Evolutionary conservation across 495 filamentous ascomycete species (phyloP).

Genomic region (Talaromyces nanjingensis): DNA sequence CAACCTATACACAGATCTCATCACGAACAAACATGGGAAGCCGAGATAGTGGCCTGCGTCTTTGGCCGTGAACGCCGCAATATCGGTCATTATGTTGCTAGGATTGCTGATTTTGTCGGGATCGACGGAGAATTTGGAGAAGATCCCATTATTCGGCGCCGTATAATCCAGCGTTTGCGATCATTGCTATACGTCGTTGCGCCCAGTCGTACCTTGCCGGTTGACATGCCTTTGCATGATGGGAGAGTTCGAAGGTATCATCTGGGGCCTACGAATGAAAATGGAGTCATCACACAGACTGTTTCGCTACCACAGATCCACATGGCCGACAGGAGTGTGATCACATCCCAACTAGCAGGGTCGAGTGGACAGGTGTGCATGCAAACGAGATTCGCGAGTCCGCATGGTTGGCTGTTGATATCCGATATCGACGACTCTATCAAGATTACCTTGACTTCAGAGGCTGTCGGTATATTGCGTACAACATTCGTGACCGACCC

Average conservation of each 20-base stretch:
- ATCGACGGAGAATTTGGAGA: conserved; percentile 54
- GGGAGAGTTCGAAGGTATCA: conserved; percentile 35
- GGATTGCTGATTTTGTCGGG: conserved; percentile 64
- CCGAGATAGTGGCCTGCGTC: conserved; percentile 72
- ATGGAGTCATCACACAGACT: conserved; percentile 62
- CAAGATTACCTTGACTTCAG: conserved; percentile 78
- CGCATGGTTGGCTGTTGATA: conserved; percentile 80
- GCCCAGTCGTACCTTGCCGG: conserved; percentile 55
- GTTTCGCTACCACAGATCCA: conserved; percentile 29
- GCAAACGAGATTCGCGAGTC: conserved; percentile 65
- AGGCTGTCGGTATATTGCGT: conserved; percentile 68
- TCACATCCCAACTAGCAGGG: conserved; percentile 27
- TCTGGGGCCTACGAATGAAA: conserved; percentile 61
- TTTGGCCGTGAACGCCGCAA: conserved; percentile 65
- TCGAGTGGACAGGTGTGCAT: conserved; percentile 43
- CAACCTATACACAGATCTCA: conserved; percentile 25
- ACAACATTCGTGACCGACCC: conserved; percentile 77
- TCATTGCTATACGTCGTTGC: conserved; percentile 72
- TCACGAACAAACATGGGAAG: conserved; percentile 53
- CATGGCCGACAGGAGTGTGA: conserved; percentile 22
- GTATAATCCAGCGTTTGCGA: conserved; percentile 61
- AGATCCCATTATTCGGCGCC: conserved; percentile 48
- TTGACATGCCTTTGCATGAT: conserved; percentile 45
- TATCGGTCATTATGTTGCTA: conserved; percentile 58
- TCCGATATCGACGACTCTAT: conserved; percentile 96